Evolutionary conservation across 139 green algal genomes (phyloP), one percentile per base, ranked within the genome.

Genomic region (Choricystis sp.): DNA sequence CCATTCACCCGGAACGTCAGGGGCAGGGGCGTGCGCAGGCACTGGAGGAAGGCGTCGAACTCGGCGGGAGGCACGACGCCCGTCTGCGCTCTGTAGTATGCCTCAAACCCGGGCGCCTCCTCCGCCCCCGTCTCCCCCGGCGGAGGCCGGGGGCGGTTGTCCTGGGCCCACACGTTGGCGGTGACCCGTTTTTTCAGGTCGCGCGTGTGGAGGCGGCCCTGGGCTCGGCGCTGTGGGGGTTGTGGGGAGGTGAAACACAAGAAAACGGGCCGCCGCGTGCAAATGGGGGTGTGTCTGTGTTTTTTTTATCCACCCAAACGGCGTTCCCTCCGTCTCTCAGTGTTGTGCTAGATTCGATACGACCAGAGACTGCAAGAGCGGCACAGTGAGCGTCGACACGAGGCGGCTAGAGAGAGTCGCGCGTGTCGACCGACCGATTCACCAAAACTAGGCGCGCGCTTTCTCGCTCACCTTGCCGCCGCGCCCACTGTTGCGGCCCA

Each of bases 1-100:
- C 91, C 93, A 71, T 99, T 99, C 74, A 99, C 98, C 62, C 93
- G 82, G 75, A 99, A 98, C 2, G 88, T 96, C 28, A 86, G 85
- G 21, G 93, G 93, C 68, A 99, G 78, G 30, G 78, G 84, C 27
- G 52, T 79, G 29, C 77, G 70, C 29, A 98, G 75, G 16, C 62
- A 66, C 0, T 49, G 62, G 31, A 99, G 64, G 69, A 99, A 98
- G 0, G 57, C 74, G 1, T 90, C 79, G 87, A 89, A 99, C 67
- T 99, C 86, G 2, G 68, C 40, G 40, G 40, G 40, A 9, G 40
- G 40, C 40, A 52, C 40, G 16, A 52, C 16, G 9, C 40, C 9
- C 40, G 16, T 56, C 66, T 82, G 75, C 25, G 52, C 76, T 70
- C 90, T 73, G 66, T 89, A 89, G 40, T 88, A 90, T 55, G 82